Conservation (phyloP, 768 basidiomycete species). For the Rhodosporidiobolus sp. region DNA sequence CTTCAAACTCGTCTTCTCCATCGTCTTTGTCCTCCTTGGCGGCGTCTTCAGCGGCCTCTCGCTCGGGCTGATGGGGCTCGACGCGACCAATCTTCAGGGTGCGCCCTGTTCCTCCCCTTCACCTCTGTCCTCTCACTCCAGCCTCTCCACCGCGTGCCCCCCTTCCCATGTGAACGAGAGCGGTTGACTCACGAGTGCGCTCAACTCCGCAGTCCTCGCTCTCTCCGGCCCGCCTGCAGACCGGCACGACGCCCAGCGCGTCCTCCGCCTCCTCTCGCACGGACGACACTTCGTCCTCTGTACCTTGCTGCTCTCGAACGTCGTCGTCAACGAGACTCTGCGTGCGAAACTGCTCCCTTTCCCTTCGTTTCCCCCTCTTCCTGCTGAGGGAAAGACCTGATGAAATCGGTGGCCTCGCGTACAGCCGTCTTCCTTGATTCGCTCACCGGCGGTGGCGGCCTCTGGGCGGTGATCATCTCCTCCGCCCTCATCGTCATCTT, state of each 20-base stretch:
- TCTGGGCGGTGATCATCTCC: conserved; percentile 50
- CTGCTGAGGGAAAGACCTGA: too few species aligned
- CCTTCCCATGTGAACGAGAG: too few species aligned
- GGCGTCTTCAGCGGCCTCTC: conserved; percentile 77
- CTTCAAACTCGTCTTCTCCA: conserved; percentile 66
- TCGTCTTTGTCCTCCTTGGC: conserved; percentile 69
- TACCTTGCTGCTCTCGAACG: conserved; percentile 80
- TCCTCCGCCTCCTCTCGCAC: conserved; percentile 57
- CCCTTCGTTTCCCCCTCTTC: background rate
- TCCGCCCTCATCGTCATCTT: conserved; percentile 47
- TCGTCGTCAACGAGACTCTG: conserved; percentile 54
- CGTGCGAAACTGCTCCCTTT: conserved; percentile 29
- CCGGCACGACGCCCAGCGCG: conserved; percentile 49
- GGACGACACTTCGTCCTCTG: conserved; percentile 92
- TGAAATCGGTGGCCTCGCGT: too few species aligned
- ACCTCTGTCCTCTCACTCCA: background rate
- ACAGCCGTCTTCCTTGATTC: conserved; percentile 51
- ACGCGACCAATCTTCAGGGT: conserved; percentile 24
- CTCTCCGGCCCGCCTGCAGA: conserved; percentile 35
- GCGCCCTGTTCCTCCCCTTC: too few species aligned
- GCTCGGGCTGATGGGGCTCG: conserved; percentile 31
- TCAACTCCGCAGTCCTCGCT: conserved; percentile 20
- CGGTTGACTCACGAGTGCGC: too few species aligned
- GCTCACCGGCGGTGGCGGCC: conserved; percentile 51
- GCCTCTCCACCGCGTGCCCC: background rate